Conservation (phyloP, 139 green algal species). For the Volvox reticuliferus region DNA sequence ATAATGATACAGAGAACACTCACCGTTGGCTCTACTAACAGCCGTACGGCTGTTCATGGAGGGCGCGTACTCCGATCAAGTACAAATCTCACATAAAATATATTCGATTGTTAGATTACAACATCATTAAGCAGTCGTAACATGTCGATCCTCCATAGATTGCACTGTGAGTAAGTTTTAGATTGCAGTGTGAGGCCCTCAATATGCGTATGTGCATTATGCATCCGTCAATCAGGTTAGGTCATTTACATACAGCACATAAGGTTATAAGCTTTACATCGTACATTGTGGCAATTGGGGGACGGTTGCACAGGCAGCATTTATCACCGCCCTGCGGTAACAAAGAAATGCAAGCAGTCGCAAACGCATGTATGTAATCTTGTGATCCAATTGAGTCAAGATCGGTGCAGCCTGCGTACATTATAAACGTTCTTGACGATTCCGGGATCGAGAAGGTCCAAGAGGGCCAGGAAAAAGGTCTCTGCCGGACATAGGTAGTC, state of each 20-base stretch:
- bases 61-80: not conserved
- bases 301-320: no score
- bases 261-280: no score
- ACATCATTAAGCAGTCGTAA: not conserved
- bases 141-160: not conserved
- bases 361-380: no score
- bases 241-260: no score
- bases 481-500: not conserved
- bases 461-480: not conserved
- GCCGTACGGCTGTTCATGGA: not conserved
- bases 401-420: not conserved
- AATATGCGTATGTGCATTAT: not conserved
- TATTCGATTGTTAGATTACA: not conserved
- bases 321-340: no score
- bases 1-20: not conserved
- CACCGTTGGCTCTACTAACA: not conserved
- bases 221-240: no score
- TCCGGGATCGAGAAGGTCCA: not conserved
- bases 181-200: not conserved
- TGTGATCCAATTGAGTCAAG: not conserved
- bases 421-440: not conserved
- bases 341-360: no score
- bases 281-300: no score
- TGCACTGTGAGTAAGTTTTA: not conserved
- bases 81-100: not conserved